Percentiles rank a stretch among this genome's conserved stretches.
These are phyloP conservation scores for Madurella fahalii DNA, from an alignment of 2,329 filamentous ascomycete species.

Conservation along the genomic window DNA sequence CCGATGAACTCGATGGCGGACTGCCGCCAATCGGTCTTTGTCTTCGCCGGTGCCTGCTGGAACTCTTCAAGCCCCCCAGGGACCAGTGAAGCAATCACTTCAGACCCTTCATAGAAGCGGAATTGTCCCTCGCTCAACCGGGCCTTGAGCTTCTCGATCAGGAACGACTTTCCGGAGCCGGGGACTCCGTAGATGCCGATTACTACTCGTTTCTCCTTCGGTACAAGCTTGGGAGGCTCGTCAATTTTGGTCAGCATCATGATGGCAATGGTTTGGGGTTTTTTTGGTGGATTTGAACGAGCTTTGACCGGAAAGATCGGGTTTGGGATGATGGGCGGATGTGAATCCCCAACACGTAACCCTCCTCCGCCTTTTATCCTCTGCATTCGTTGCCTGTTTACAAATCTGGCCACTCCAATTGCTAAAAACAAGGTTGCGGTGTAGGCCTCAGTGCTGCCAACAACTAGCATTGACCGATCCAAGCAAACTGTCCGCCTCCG, in stretches of 20 bases:
- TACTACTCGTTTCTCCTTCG: conserved; percentile 34
- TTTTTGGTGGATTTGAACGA: not conserved
- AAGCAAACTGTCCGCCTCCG: not conserved
- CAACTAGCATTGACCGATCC: not conserved
- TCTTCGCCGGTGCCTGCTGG: conserved; percentile 32
- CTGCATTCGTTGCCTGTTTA: not conserved
- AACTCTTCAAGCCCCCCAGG: conserved; percentile 48
- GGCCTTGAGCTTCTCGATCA: conserved; percentile 39
- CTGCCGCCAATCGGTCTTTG: conserved; percentile 39
- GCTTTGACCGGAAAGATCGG: not conserved
- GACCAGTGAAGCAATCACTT: conserved; percentile 40
- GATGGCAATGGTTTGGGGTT: not conserved
- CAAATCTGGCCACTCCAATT: not conserved
- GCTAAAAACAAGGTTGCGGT: not conserved
- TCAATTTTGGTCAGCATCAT: not conserved
- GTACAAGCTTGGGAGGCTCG: no score
- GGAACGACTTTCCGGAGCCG: conserved; percentile 49
- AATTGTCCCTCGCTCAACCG: conserved; percentile 35
- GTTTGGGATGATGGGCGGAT: not conserved
- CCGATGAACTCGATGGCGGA: conserved; percentile 44
- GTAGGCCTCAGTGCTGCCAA: conserved; percentile 1
- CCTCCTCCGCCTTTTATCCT: not conserved
- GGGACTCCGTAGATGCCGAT: conserved; percentile 54
- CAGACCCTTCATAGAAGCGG: conserved; percentile 50
- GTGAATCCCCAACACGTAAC: no score